Percentiles rank a stretch among this genome's conserved stretches.
Evolutionary conservation across 2,329 filamentous ascomycete genomes (phyloP).

Genomic region (Pestalotiopsis fici): DNA sequence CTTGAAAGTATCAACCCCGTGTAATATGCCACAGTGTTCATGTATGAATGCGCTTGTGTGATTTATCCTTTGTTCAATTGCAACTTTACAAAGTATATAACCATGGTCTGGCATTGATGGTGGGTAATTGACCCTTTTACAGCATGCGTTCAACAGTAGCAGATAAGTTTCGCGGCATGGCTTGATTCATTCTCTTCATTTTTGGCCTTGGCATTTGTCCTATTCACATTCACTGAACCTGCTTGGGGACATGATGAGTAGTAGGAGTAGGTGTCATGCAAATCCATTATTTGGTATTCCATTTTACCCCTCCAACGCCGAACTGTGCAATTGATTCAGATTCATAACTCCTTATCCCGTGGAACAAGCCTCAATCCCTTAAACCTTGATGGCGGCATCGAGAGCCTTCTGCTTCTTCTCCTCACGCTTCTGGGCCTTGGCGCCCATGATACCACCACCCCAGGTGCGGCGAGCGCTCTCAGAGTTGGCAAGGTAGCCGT

Average conservation of each 20-base stretch:
- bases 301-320: constrained; percentile 37
- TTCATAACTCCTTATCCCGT: constrained; percentile 31
- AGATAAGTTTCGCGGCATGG: neutral
- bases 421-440: constrained; percentile 80
- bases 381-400: constrained; percentile 97
- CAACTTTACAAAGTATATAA: too few relatives aligned
- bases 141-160: neutral
- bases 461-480: constrained; percentile 90
- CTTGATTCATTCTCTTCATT: neutral
- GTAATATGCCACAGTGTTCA: too few relatives aligned
- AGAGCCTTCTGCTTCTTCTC: constrained; percentile 93
- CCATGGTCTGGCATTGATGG: too few relatives aligned
- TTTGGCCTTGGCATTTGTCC: neutral
- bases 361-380: constrained; percentile 37
- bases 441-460: constrained; percentile 99
- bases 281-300: constrained; percentile 37
- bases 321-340: constrained; percentile 30
- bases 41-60: too few relatives aligned
- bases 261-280: constrained; percentile 31
- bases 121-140: neutral
- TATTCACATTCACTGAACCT: constrained; percentile 5
- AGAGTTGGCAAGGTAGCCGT: constrained; percentile 95
- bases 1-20: too few relatives aligned
- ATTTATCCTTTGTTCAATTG: too few relatives aligned
- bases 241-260: constrained; percentile 5